Evolutionary conservation across 495 filamentous ascomycete species (phyloP), one percentile per base, ranked within the genome.

Genomic region (Podospora fimiseda): DNA sequence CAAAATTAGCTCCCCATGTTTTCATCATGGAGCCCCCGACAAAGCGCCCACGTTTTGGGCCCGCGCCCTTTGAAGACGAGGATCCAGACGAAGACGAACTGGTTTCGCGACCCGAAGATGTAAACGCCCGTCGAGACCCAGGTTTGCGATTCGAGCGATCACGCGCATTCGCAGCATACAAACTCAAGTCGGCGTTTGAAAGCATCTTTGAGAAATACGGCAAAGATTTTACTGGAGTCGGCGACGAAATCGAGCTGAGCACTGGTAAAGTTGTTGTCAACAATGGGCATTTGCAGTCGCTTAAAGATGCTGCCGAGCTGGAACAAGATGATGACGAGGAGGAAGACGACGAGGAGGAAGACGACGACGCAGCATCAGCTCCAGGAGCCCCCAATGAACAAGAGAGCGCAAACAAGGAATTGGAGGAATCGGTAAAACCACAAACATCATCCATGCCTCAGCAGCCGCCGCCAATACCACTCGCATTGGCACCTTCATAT

Each of bases 191-290:
- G 9, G 78, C 82, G 2, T 95, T 93, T 59, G 90, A 96, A 60
- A 63, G 74, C 41, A 95, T 98, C 36, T 95, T 96, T 60, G 79
- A 82, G 23, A 95, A 93, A 67, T 98, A 96, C 64, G 81, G 76
- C 18, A 80, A 78, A 59, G 86, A 96, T 67, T 95, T 95, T 60
- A 80, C 80, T 3, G 87, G 82, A 22, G 73, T 89, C 23, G 89
- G 83, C 23, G 65, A 68, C 51, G 65, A 68, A 53, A 66, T 68
- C 21, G 55, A 64, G 37, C 55, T 68, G 36, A 45, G 55, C 11
- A 93, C 86, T 0, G 89, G 87, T 18, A 72, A 87, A 41, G 83
- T 98, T 22, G 76, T 92, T 13, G 84, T 95, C 27, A 76, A 96
- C 65, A 91, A 94, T 75, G 91, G 93, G 2, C 91, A 96, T 72